phyloP scores from a whole-genome alignment of 345 rosid genomes.

The Citrus cavaleriei region DNA sequence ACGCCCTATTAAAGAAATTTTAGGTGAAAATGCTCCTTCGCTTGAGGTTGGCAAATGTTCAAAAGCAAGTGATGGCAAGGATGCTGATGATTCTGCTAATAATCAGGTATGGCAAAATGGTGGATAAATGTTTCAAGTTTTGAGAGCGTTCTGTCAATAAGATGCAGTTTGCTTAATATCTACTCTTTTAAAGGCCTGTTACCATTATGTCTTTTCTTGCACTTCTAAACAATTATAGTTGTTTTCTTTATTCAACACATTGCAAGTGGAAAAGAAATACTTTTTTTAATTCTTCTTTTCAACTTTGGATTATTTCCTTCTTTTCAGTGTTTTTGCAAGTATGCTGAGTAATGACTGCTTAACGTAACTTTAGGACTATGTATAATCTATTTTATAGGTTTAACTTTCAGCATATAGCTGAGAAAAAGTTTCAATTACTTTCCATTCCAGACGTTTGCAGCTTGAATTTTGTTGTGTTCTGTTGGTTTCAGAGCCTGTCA shows the following conservation, averaged over 20 bases:
- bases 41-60: conserved; percentile 23
- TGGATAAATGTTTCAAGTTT: neutral
- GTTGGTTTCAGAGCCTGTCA: neutral
- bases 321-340: neutral
- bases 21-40: conserved; percentile 23
- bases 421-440: neutral
- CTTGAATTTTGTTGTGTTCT: neutral
- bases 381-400: neutral
- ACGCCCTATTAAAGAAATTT: conserved; percentile 33
- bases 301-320: neutral
- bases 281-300: neutral
- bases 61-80: conserved; percentile 24
- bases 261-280: neutral
- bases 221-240: neutral
- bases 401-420: neutral
- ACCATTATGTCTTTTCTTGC: neutral
- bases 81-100: conserved; percentile 17
- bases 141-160: neutral
- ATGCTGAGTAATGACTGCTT: neutral
- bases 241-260: neutral
- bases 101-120: conserved; percentile 21
- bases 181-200: neutral
- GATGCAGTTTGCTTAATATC: neutral
- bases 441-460: neutral
- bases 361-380: neutral